Base-by-base conservation (phyloP, 345 rosid species). In the Streptanthus diversifolius region DNA sequence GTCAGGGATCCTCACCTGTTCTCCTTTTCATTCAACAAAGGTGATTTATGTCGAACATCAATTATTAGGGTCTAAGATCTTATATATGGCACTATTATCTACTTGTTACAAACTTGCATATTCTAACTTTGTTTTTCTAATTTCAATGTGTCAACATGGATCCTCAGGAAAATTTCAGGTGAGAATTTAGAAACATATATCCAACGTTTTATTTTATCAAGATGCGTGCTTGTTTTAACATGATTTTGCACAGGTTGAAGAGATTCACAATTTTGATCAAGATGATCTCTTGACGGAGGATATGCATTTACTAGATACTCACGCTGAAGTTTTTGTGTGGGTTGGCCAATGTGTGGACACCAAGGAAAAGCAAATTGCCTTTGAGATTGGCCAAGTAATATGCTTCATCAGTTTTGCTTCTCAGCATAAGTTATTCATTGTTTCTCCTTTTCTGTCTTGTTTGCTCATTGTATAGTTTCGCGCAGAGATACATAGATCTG, bases 211-310 rank as follows among this genome's bases (percentile, higher is more conserved):
- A 5, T 29, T 64, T 49, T 21, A 5, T 43, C 11, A 57, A 66
- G 49, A 60, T 52, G 29, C 68, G 73, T 54, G 72, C 43, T 25
- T 30, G 72, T 69, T 67, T 77, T 72, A 68, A 66, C 73, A 52
- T 77, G 64, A 61, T 36, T 27, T 56, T 78, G 32, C 60, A 71
- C 86, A 95, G 99, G 87, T 92, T 58, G 93, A 95, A 82, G 99
- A 95, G 85, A 81, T 95, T 69, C 85, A 87, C 87, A 90, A 90
- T 82, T 95, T 90, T 57, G 80, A 84, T 70, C 99, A 95, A 80
- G 99, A 92, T 80, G 99, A 95, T 75, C 87, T 95, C 35, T 79
- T 95, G 86, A 85, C 98, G 5, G 99, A 95, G 79, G 99, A 95
- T 73, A 80, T 88, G 74, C 75, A 90, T 86, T 79, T 95, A 72